Evolutionary conservation across 768 basidiomycete species (phyloP).

Genomic region (Strobilomyces echinocephalus): DNA sequence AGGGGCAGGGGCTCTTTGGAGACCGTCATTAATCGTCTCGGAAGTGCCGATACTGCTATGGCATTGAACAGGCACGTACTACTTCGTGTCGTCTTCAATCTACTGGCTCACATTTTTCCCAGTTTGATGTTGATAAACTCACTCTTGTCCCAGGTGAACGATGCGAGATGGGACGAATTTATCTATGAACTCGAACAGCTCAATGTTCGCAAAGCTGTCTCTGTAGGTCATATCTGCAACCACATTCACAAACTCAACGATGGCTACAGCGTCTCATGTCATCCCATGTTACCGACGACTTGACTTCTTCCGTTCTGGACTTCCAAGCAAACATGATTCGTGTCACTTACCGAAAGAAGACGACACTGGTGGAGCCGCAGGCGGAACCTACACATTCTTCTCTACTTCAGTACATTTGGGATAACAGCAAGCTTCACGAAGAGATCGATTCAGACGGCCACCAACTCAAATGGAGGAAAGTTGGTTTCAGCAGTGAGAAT

Average conservation of each 20-base stretch:
- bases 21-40: constrained; percentile 75
- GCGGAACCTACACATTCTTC: constrained; percentile 52
- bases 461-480: constrained; percentile 63
- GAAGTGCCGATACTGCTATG: constrained; percentile 81
- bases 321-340: constrained; percentile 85
- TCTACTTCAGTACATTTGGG: constrained; percentile 67
- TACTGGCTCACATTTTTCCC: constrained; percentile 7
- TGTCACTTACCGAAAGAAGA: constrained; percentile 77
- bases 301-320: constrained; percentile 79
- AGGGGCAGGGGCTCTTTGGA: constrained; percentile 67
- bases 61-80: constrained; percentile 65
- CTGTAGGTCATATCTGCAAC: constrained; percentile 45
- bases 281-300: constrained; percentile 72
- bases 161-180: constrained; percentile 75
- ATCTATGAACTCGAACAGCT: constrained; percentile 68
- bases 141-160: constrained; percentile 72
- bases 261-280: constrained; percentile 70
- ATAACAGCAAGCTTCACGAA: constrained; percentile 49
- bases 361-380: constrained; percentile 68
- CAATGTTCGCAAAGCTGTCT: constrained; percentile 76
- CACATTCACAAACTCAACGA: constrained; percentile 8
- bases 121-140: constrained; percentile 92
- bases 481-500: constrained; percentile 77
- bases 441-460: constrained; percentile 47
- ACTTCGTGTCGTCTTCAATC: neutral